A percentile compares a stretch with the other conserved stretches of the same genome.
Conservation (phyloP, 2,329 filamentous ascomycete genomes). For the Chaetomium sp. region DNA sequence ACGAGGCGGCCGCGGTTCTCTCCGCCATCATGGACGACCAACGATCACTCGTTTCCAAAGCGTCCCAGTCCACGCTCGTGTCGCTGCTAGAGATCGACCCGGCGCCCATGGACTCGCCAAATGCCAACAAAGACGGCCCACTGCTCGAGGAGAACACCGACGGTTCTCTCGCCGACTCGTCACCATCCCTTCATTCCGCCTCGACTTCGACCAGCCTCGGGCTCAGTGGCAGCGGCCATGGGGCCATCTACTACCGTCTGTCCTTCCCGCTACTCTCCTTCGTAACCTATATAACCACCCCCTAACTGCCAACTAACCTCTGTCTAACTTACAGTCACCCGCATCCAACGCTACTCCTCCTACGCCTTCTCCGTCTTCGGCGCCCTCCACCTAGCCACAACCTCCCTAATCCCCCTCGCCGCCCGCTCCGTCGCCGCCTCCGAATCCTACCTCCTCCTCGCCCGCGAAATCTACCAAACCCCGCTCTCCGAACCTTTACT, state of each 20-base stretch:
- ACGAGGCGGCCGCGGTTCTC: neutral
- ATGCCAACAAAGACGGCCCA: constrained; percentile 42
- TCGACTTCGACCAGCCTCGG: constrained; percentile 41
- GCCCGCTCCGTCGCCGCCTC: constrained; percentile 66
- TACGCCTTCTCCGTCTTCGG: constrained; percentile 77
- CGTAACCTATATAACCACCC: constrained; percentile 19
- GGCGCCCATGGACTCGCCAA: constrained; percentile 59
- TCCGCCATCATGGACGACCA: constrained; percentile 29
- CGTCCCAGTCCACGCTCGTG: constrained; percentile 49
- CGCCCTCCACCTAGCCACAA: constrained; percentile 71
- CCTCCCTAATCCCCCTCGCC: constrained; percentile 69
- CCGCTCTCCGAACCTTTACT: constrained; percentile 72
- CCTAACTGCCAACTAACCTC: neutral
- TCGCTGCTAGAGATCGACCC: constrained; percentile 76
- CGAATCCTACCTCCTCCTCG: constrained; percentile 83
- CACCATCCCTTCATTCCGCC: constrained; percentile 29
- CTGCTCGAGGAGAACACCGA: constrained; percentile 34
- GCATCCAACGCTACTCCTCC: constrained; percentile 81
- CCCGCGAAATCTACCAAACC: constrained; percentile 87
- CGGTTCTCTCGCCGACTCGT: constrained; percentile 19
- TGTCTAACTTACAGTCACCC: constrained; percentile 47
- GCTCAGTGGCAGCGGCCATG: constrained; percentile 57
- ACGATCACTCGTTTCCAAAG: constrained; percentile 31
- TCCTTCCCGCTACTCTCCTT: neutral
- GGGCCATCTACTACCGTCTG: constrained; percentile 70